phyloP scores from a whole-genome alignment of 768 basidiomycete genomes.

The Panaeolus cyanescens region DNA sequence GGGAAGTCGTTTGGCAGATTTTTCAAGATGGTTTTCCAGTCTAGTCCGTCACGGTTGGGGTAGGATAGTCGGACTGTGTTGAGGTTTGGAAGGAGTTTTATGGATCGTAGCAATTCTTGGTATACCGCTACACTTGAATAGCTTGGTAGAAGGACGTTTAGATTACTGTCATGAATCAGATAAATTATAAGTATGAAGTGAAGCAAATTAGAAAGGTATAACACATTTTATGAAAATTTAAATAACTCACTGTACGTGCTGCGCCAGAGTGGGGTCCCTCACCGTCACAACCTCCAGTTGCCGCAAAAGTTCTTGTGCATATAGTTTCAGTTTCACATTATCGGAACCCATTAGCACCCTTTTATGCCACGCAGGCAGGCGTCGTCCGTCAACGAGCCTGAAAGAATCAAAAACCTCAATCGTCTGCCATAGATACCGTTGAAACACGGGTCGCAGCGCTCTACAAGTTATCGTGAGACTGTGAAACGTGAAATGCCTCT shows the following conservation, averaged over 20 bases:
- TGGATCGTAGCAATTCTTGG: neutral
- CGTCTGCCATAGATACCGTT: constrained; percentile 8
- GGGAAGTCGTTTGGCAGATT: neutral
- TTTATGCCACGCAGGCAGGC: neutral
- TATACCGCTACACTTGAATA: neutral
- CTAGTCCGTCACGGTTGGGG: neutral
- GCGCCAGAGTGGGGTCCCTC: constrained; percentile 4
- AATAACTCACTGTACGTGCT: constrained; percentile 6
- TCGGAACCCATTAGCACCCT: neutral
- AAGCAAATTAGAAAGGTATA: neutral
- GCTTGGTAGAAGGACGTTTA: neutral
- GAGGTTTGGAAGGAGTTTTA: neutral
- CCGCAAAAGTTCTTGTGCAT: constrained; percentile 5
- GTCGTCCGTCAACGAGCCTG: neutral
- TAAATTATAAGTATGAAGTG: neutral
- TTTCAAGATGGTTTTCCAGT: neutral
- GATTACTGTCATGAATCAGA: no score
- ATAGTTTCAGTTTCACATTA: neutral
- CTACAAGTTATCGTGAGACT: constrained; percentile 7
- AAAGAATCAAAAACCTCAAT: constrained; percentile 10
- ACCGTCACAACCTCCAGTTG: constrained; percentile 13
- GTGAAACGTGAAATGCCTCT: neutral
- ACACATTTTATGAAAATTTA: neutral
- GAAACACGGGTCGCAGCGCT: constrained; percentile 5
- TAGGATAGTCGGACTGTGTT: neutral